phyloP scores from a whole-genome alignment of 2,329 filamentous ascomycete genomes.

The Claviceps monticola region DNA sequence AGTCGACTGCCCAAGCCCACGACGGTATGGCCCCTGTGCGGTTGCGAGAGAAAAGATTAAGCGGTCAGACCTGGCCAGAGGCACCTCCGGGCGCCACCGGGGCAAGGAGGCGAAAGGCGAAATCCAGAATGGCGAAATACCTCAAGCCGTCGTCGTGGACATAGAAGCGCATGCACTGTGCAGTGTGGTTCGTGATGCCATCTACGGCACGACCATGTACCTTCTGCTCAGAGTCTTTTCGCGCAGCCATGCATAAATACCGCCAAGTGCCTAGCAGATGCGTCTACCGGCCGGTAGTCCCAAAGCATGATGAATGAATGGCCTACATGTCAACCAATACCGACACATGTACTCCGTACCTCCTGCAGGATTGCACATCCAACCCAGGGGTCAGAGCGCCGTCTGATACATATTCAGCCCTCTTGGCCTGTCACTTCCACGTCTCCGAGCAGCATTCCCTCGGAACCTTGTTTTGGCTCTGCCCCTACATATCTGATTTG shows the following conservation, averaged over 20 bases:
- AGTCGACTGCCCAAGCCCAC: too few species aligned
- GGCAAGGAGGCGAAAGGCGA: too few species aligned
- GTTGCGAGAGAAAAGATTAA: too few species aligned
- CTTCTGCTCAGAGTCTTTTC: background rate
- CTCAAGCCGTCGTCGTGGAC: too few species aligned
- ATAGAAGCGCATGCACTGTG: background rate
- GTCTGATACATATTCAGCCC: slow-evolving; percentile 13
- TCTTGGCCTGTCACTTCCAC: slow-evolving; percentile 14
- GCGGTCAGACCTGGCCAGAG: too few species aligned
- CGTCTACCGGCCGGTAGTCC: slow-evolving; percentile 11
- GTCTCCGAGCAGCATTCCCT: slow-evolving; percentile 22
- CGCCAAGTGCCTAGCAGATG: background rate
- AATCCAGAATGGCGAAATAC: too few species aligned
- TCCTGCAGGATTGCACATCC: slow-evolving; percentile 17
- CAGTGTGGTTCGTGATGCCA: background rate
- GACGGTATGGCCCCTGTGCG: too few species aligned
- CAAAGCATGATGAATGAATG: slow-evolving; percentile 9
- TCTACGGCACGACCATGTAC: background rate
- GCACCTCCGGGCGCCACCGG: too few species aligned
- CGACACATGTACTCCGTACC: slow-evolving; percentile 9
- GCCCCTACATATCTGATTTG: slow-evolving; percentile 1
- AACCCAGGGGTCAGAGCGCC: slow-evolving; percentile 21
- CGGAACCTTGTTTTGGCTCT: slow-evolving; percentile 11
- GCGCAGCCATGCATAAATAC: background rate
- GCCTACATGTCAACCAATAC: too few species aligned